phyloP scores from a whole-genome alignment of 2,329 filamentous ascomycete species.

The Colletotrichum filicis region DNA sequence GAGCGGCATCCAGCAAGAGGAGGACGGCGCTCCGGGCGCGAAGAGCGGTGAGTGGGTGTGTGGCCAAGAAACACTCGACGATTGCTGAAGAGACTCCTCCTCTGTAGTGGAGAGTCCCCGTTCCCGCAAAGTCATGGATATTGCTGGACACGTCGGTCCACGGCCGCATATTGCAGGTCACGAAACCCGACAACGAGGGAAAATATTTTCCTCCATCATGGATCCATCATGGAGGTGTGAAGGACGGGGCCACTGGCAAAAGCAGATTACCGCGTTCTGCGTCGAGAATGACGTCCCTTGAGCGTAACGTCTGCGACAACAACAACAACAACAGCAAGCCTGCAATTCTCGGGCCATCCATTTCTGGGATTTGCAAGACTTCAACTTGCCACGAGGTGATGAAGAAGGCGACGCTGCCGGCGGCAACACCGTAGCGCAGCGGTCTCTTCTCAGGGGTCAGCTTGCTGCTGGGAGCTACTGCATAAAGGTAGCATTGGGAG shows the following conservation, averaged over 20 bases:
- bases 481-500: slow-evolving; percentile 15
- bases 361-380: background rate
- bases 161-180: background rate
- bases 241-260: background rate
- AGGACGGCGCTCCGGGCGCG: slow-evolving; percentile 3
- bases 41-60: slow-evolving; percentile 29
- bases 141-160: background rate
- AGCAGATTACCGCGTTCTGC: slow-evolving; percentile 7
- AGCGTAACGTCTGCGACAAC: background rate
- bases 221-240: background rate
- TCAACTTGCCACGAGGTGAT: slow-evolving; percentile 18
- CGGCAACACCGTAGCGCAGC: slow-evolving; percentile 17
- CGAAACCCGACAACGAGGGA: slow-evolving; percentile 12
- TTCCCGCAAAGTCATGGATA: background rate
- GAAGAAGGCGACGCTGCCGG: slow-evolving; percentile 26
- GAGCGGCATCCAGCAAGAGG: slow-evolving; percentile 1
- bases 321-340: background rate
- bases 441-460: background rate
- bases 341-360: background rate
- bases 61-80: background rate
- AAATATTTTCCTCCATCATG: background rate
- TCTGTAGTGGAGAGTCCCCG: background rate
- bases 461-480: slow-evolving; percentile 7
- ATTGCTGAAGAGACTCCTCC: background rate
- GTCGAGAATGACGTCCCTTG: slow-evolving; percentile 8